phyloP scores from a whole-genome alignment of 176 grass and related monocot species.

The Tillandsia fasciculata region DNA sequence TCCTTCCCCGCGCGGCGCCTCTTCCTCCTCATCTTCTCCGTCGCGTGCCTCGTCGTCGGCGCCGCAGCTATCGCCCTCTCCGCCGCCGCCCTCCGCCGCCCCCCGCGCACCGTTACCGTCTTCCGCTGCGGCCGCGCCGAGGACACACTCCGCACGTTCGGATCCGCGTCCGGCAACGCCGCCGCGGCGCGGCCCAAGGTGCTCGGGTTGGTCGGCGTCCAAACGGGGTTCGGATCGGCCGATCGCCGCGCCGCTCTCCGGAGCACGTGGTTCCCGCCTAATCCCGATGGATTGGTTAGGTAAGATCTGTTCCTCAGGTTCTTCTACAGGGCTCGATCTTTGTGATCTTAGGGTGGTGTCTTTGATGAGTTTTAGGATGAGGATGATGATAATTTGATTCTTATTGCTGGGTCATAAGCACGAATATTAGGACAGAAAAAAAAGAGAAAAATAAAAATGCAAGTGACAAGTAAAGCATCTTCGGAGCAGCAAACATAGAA shows the following conservation, averaged over 20 bases:
- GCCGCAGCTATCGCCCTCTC: constrained; percentile 41
- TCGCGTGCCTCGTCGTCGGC: constrained; percentile 45
- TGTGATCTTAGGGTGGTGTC: background rate
- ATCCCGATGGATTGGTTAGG: constrained; percentile 75
- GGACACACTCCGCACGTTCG: constrained; percentile 67
- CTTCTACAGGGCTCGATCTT: constrained; percentile 20
- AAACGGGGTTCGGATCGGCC: constrained; percentile 52
- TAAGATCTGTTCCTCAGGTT: constrained; percentile 30
- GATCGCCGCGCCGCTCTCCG: constrained; percentile 54
- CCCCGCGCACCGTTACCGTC: constrained; percentile 26
- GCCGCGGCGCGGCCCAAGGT: constrained; percentile 54
- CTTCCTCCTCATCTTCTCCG: constrained; percentile 46
- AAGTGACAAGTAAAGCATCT: too few species aligned
- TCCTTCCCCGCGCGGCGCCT: constrained; percentile 16
- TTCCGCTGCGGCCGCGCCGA: constrained; percentile 74
- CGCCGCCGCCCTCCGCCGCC: constrained; percentile 22
- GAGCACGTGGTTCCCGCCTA: constrained; percentile 78
- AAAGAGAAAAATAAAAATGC: too few species aligned
- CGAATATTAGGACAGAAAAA: too few species aligned
- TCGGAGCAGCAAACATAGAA: too few species aligned
- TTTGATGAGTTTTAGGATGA: too few species aligned
- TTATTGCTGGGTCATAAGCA: background rate
- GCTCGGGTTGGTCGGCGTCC: constrained; percentile 73
- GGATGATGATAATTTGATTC: too few species aligned
- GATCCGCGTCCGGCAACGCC: constrained; percentile 13